Conservation (phyloP, 2,329 filamentous ascomycete species). For the Colletotrichum sp. region DNA sequence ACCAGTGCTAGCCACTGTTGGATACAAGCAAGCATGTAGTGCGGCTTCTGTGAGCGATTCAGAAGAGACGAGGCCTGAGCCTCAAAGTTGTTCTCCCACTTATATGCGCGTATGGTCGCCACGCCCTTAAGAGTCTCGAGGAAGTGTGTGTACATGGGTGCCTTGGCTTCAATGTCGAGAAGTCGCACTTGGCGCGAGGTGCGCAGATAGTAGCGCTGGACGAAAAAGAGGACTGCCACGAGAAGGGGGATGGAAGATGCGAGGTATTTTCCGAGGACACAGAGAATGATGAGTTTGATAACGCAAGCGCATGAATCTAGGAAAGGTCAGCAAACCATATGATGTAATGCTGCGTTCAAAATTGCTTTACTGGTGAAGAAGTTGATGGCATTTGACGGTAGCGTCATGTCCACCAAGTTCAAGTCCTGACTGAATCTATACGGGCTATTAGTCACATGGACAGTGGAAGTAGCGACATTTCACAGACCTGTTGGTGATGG, state of each 20-base stretch:
- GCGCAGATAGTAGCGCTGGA: constrained; percentile 27
- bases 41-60: constrained; percentile 53
- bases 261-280: constrained; percentile 16
- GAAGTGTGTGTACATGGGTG: constrained; percentile 31
- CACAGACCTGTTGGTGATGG: not conserved
- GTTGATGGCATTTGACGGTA: not conserved
- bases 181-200: constrained; percentile 35
- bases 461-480: accelerated
- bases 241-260: constrained; percentile 29
- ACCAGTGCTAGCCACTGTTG: constrained; percentile 59
- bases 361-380: not conserved
- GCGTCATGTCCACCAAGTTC: not conserved
- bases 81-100: constrained; percentile 27
- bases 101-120: constrained; percentile 37
- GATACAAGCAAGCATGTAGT: constrained; percentile 55
- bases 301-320: not conserved
- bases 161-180: constrained; percentile 33
- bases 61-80: constrained; percentile 20
- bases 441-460: not conserved
- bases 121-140: constrained; percentile 28
- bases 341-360: not conserved
- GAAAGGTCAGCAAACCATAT: not conserved
- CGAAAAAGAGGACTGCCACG: constrained; percentile 26
- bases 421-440: not conserved
- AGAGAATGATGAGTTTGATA: not conserved